Conservation (phyloP, 441 rosid genomes). For the Flueggea neowawraea region DNA sequence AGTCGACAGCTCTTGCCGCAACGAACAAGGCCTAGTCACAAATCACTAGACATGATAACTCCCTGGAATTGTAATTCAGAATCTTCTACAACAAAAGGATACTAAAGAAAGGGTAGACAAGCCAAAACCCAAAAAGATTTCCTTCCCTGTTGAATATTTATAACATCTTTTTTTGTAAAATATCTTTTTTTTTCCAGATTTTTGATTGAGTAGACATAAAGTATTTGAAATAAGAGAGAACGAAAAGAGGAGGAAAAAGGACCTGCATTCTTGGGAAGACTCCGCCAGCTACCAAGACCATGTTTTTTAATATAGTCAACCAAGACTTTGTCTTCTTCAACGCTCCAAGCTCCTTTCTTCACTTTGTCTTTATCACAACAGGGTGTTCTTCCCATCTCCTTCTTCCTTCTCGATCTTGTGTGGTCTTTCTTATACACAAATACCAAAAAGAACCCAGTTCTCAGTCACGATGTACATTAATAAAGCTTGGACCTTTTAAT, state of each 20-base stretch:
- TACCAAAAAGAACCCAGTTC: background rate
- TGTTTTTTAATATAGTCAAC: slow-evolving; percentile 27
- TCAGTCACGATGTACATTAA: background rate
- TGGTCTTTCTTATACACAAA: background rate
- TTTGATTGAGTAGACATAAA: too few species aligned
- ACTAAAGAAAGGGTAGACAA: too few species aligned
- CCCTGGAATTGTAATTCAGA: too few species aligned
- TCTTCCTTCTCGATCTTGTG: background rate
- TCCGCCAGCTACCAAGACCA: slow-evolving; percentile 38
- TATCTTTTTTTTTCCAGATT: too few species aligned
- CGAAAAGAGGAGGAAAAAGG: background rate
- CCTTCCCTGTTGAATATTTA: too few species aligned
- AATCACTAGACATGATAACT: too few species aligned
- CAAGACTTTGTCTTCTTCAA: slow-evolving; percentile 38
- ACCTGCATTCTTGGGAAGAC: slow-evolving; percentile 40
- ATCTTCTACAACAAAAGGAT: too few species aligned
- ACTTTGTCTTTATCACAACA: slow-evolving; percentile 26
- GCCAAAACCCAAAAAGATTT: too few species aligned
- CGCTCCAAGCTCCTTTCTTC: slow-evolving; percentile 37
- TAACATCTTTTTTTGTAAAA: too few species aligned
- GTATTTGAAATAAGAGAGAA: background rate
- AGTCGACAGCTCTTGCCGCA: slow-evolving; percentile 55
- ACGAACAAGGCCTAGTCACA: slow-evolving; percentile 30
- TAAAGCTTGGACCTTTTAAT: background rate
- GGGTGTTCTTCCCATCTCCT: slow-evolving; percentile 33